Evolutionary conservation across 768 basidiomycete species (phyloP), one percentile per base, ranked within the genome.

Genomic region (Pisolithus tinctorius): DNA sequence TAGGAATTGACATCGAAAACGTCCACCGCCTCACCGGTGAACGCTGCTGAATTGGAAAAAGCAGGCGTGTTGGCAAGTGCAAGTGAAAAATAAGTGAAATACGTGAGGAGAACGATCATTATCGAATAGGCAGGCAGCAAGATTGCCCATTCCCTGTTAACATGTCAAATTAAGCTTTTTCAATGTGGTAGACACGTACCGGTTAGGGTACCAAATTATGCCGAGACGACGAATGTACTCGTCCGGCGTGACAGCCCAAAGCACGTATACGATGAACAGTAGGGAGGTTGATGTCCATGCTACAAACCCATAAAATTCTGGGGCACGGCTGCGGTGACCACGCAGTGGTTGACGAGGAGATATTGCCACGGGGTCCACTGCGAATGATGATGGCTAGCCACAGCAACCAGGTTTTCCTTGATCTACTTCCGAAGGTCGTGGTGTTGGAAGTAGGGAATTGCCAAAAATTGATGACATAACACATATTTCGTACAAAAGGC

Each of bases 251-350:
- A 92, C 64, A 1, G 85, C 88, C 91, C 91, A 93, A 6, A 91
- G 69, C 31, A 91, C 60, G 63, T 86, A 92, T 25, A 87, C 60
- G 48, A 78, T 65, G 61, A 86, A 93, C 2, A 81, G 67, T 26
- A 91, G 68, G 47, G 79, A 82, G 0, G 92, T 92, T 0, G 82
- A 82, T 8, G 83, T 82, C 84, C 83, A 88, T 14, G 87, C 88
- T 4, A 87, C 88, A 63, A 93, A 93, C n/a, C 92, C 91, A 58
- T 92, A 91, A 60, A 92, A 86, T 69, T 93, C 91, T 40, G 86
- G 78, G 11, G 87, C 86, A 8, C 86, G 81, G 63, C 82, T 85
- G 54, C 79, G 79, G 53, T 70, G 63, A 48, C 76, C 78, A 38
- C 62, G 66, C 6, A 73, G 69, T 2, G 68, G 69, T 42, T 67